Evolutionary conservation across 176 grass and related monocot species (phyloP).

Genomic region (Paspalum notatum): DNA sequence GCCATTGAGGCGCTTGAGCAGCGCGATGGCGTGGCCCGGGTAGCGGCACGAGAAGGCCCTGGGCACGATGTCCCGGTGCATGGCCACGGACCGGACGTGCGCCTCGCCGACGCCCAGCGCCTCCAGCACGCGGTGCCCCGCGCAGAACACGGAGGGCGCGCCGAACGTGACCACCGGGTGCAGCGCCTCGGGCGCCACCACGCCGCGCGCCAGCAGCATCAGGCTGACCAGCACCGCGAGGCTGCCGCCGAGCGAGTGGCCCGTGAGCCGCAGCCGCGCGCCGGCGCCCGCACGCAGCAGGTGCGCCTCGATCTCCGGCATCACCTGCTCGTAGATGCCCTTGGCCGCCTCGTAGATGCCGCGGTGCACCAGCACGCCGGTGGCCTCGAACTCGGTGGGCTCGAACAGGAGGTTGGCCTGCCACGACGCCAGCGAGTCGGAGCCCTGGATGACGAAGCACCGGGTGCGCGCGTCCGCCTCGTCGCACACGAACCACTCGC

Average conservation of each 20-base stretch:
- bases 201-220: constrained; percentile 77
- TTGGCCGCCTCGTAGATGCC: constrained; percentile 99
- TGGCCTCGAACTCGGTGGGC: constrained; percentile 82
- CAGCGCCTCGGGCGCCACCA: constrained; percentile 47
- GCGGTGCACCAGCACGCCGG: constrained; percentile 81
- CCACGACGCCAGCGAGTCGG: constrained; percentile 95
- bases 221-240: constrained; percentile 78
- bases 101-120: constrained; percentile 68
- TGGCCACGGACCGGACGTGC: constrained; percentile 72
- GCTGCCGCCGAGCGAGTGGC: constrained; percentile 99
- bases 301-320: constrained; percentile 70
- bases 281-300: constrained; percentile 30
- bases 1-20: constrained; percentile 83
- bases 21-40: constrained; percentile 71
- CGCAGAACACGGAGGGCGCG: constrained; percentile 90
- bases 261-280: constrained; percentile 70
- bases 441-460: constrained; percentile 94
- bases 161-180: constrained; percentile 87
- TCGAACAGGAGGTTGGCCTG: constrained; percentile 98
- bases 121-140: constrained; percentile 70
- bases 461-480: constrained; percentile 62
- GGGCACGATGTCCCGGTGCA: constrained; percentile 97
- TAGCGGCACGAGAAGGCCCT: constrained; percentile 95
- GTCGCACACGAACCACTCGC: constrained; percentile 98
- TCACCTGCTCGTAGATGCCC: constrained; percentile 88